Conservation (phyloP, 2,329 filamentous ascomycete genomes). For the Westerdykella sp. region DNA sequence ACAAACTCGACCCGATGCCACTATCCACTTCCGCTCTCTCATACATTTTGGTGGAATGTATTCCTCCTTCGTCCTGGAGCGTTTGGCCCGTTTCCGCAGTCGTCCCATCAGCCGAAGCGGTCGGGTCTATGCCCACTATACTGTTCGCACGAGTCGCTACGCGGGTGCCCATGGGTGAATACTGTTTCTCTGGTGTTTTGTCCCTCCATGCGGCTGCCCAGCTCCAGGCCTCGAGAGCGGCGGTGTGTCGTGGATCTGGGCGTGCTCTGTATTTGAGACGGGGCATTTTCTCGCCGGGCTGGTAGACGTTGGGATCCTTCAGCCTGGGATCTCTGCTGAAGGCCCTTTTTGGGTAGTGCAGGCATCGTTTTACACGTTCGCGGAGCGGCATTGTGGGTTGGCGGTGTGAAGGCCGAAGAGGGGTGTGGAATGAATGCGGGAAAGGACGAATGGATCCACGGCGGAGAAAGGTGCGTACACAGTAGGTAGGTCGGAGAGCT, state of each 20-base stretch:
- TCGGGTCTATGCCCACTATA: conserved; percentile 13
- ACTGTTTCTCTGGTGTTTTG: conserved; percentile 40
- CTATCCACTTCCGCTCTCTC: conserved; percentile 37
- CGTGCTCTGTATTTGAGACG: conserved; percentile 46
- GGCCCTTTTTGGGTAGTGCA: background rate
- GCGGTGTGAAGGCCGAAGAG: no score
- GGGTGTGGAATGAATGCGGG: no score
- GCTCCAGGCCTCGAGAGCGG: conserved; percentile 44
- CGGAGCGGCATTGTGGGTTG: background rate
- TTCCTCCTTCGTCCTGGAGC: conserved; percentile 22
- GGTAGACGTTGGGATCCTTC: conserved; percentile 36
- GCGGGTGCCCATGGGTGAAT: conserved; percentile 46
- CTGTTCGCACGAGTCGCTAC: conserved; percentile 39
- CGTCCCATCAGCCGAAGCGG: background rate
- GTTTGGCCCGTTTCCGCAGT: conserved; percentile 25
- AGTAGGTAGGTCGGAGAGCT: background rate
- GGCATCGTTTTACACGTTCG: background rate
- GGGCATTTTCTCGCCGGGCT: conserved; percentile 48
- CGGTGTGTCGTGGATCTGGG: conserved; percentile 47
- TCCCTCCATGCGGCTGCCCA: conserved; percentile 44
- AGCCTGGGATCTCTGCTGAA: background rate
- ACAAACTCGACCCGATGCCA: conserved; percentile 19
- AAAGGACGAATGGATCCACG: no score
- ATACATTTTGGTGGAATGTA: conserved; percentile 16
- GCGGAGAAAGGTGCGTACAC: background rate